Conservation (phyloP, 2,329 filamentous ascomycete genomes). For the Scopulariopsis brevicaulis region DNA sequence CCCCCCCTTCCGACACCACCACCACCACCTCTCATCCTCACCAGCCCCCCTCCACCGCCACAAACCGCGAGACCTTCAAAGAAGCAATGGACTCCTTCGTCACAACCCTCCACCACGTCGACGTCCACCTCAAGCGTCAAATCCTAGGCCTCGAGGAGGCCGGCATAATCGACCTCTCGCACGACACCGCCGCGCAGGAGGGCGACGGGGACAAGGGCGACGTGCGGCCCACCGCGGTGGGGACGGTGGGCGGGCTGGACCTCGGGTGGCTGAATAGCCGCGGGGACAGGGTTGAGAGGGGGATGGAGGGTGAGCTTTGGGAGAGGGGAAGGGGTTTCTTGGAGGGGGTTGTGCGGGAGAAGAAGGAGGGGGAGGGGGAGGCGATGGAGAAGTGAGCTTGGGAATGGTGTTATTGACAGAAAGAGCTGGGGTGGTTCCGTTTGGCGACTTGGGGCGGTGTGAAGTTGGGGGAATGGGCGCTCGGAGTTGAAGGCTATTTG, state of each 20-base stretch:
- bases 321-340: constrained; percentile 25
- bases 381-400: not conserved
- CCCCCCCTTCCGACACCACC: constrained; percentile 17
- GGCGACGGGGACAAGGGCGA: constrained; percentile 10
- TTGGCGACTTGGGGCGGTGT: too few species aligned
- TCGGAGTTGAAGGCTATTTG: too few species aligned
- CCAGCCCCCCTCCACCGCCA: constrained; percentile 25
- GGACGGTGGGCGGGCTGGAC: constrained; percentile 54
- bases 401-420: not conserved
- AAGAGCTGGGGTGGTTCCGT: too few species aligned
- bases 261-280: constrained; percentile 84
- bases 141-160: constrained; percentile 68
- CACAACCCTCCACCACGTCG: constrained; percentile 58
- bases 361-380: not conserved
- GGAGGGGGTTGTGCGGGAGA: constrained; percentile 13
- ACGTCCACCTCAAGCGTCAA: constrained; percentile 63
- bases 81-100: constrained; percentile 57
- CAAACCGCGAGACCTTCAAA: constrained; percentile 33
- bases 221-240: constrained; percentile 42
- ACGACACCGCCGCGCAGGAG: constrained; percentile 10
- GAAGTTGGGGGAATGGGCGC: too few species aligned
- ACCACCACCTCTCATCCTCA: constrained; percentile 30
- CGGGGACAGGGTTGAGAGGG: constrained; percentile 67
- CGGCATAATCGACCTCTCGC: constrained; percentile 50
- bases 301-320: constrained; percentile 78